Evolutionary conservation across 768 basidiomycete genomes (phyloP).

Genomic region (Pisolithus orientalis): DNA sequence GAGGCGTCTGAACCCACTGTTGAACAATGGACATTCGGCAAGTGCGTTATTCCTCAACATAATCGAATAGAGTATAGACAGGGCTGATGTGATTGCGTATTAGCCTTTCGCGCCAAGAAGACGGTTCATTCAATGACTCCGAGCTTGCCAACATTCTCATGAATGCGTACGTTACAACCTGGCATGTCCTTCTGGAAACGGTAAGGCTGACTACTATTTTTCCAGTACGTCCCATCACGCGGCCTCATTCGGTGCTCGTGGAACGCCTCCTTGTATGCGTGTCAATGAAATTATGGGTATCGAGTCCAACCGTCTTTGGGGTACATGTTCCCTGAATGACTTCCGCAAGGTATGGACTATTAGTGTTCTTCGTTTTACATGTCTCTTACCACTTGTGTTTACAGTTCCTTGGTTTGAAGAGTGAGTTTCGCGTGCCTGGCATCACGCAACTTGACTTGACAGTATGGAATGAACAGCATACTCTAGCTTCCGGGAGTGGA

Average conservation of each 20-base stretch:
- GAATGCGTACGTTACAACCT: conserved; percentile 46
- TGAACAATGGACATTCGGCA: conserved; percentile 61
- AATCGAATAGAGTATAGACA: neutral
- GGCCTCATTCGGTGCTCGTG: conserved; percentile 67
- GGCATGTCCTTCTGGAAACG: neutral
- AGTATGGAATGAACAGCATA: conserved; percentile 41
- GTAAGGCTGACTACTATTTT: neutral
- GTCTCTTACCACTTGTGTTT: neutral
- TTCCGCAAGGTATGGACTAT: conserved; percentile 53
- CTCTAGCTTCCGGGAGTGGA: conserved; percentile 74
- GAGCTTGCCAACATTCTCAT: conserved; percentile 65
- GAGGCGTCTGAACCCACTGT: conserved; percentile 39
- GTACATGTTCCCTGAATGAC: conserved; percentile 78
- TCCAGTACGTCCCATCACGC: conserved; percentile 65
- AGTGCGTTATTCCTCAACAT: conserved; percentile 30
- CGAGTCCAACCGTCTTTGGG: conserved; percentile 69
- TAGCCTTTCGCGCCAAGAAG: conserved; percentile 55
- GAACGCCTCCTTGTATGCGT: conserved; percentile 70
- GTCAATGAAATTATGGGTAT: conserved; percentile 84
- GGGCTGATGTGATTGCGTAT: conserved; percentile 2
- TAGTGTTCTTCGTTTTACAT: neutral
- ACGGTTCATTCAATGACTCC: conserved; percentile 59
- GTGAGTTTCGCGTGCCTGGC: conserved; percentile 30
- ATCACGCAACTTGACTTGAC: neutral
- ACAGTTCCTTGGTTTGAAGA: conserved; percentile 70